These are phyloP conservation scores for Cystobasidium ongulense DNA, from an alignment of 768 basidiomycete genomes.

Conservation along the genomic window DNA sequence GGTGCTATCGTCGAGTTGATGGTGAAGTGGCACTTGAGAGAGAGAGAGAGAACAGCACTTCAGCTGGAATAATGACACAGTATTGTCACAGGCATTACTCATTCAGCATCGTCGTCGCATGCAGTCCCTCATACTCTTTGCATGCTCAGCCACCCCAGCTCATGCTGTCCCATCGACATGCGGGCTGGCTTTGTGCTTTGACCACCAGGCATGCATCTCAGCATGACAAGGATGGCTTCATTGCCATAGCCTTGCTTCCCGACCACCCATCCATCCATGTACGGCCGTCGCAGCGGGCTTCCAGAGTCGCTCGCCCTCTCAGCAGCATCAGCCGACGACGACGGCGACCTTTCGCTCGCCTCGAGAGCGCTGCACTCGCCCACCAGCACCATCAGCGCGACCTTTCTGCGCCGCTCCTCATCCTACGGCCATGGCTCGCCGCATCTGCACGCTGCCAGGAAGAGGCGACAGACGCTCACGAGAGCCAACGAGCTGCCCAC, in stretches of 20 bases:
- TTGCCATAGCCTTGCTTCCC: not conserved
- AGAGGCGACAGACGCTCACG: constrained; percentile 27
- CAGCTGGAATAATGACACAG: too few species aligned
- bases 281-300: not conserved
- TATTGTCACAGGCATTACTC: too few species aligned
- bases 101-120: too few species aligned
- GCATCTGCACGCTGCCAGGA: not conserved
- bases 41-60: too few species aligned
- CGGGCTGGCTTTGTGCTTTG: too few species aligned
- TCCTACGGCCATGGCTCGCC: not conserved
- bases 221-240: not conserved
- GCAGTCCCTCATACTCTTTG: too few species aligned
- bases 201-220: not conserved
- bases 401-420: not conserved
- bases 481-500: constrained; percentile 15
- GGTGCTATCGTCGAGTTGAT: too few species aligned
- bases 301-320: not conserved
- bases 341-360: constrained; percentile 15
- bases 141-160: not conserved
- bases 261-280: not conserved
- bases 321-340: constrained; percentile 11
- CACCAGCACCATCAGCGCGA: not conserved
- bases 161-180: too few species aligned
- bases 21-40: too few species aligned
- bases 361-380: constrained; percentile 2